Evolutionary conservation across 2,329 filamentous ascomycete genomes (phyloP).

Genomic region (Blastomyces emzantsi): DNA sequence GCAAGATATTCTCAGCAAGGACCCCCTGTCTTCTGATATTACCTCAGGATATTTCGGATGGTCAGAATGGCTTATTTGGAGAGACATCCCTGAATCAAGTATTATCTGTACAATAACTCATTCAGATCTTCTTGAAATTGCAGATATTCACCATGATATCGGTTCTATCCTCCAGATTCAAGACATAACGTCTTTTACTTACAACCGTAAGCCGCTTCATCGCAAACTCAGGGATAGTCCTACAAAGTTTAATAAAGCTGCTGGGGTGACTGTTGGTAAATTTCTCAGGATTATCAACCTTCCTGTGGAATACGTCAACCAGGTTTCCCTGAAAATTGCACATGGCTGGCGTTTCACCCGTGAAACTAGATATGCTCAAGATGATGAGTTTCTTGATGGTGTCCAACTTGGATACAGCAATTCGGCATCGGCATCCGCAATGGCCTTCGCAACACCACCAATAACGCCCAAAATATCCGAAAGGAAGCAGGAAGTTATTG

Average conservation of each 20-base stretch:
- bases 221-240: conserved; percentile 12
- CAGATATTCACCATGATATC: conserved; percentile 17
- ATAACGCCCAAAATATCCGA: conserved; percentile 3
- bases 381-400: conserved; percentile 15
- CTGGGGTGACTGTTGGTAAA: conserved; percentile 20
- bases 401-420: conserved; percentile 10
- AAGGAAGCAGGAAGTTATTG: neutral
- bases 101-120: conserved; percentile 26
- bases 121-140: conserved; percentile 18
- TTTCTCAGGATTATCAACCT: conserved; percentile 19
- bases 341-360: conserved; percentile 19
- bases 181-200: neutral
- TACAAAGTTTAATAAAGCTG: conserved; percentile 13
- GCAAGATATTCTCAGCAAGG: conserved; percentile 17
- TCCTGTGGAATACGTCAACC: conserved; percentile 18
- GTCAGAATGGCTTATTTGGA: conserved; percentile 32
- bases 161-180: conserved; percentile 22
- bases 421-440: neutral
- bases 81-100: conserved; percentile 19
- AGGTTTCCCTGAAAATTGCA: conserved; percentile 19
- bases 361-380: conserved; percentile 9
- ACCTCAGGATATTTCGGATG: conserved; percentile 22
- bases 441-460: neutral
- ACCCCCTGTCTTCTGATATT: conserved; percentile 10
- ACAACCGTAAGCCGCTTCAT: conserved; percentile 14